Conservation (phyloP, 2,329 filamentous ascomycete genomes). For the Penicillium sp. region DNA sequence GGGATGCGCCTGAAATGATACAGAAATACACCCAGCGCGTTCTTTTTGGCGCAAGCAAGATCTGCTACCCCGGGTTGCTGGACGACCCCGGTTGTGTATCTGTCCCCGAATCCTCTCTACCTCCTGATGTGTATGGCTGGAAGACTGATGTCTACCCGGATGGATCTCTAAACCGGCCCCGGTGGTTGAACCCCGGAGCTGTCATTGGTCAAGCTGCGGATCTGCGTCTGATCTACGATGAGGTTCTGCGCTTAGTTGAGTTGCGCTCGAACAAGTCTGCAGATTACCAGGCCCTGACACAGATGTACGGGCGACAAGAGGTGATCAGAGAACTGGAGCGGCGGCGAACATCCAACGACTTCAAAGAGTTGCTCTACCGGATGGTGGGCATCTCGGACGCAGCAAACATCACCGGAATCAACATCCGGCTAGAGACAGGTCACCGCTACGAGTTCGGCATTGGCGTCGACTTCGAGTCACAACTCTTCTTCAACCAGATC, state of each 20-base stretch:
- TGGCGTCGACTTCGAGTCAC: constrained; percentile 52
- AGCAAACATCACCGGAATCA: constrained; percentile 35
- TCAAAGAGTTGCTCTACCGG: constrained; percentile 39
- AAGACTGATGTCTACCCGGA: constrained; percentile 40
- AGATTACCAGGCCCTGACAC: constrained; percentile 49
- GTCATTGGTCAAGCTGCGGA: constrained; percentile 53
- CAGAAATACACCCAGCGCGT: constrained; percentile 52
- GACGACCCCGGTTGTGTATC: constrained; percentile 52
- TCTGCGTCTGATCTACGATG: constrained; percentile 46
- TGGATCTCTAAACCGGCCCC: constrained; percentile 42
- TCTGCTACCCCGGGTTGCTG: constrained; percentile 45
- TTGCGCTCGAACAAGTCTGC: constrained; percentile 28
- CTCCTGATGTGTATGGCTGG: constrained; percentile 48
- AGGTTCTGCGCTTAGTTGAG: constrained; percentile 40
- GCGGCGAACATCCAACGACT: constrained; percentile 29
- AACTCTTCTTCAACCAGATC: constrained; percentile 48
- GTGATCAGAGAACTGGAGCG: constrained; percentile 46
- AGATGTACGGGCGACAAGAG: constrained; percentile 55
- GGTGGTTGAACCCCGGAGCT: constrained; percentile 49
- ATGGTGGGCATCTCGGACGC: constrained; percentile 38
- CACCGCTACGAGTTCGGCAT: constrained; percentile 50
- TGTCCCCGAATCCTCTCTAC: constrained; percentile 51
- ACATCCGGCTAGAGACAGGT: constrained; percentile 33
- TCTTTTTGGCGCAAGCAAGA: constrained; percentile 55
- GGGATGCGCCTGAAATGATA: constrained; percentile 20